phyloP scores from a whole-genome alignment of 2,329 filamentous ascomycete species.

The Achaetomium macrosporum region DNA sequence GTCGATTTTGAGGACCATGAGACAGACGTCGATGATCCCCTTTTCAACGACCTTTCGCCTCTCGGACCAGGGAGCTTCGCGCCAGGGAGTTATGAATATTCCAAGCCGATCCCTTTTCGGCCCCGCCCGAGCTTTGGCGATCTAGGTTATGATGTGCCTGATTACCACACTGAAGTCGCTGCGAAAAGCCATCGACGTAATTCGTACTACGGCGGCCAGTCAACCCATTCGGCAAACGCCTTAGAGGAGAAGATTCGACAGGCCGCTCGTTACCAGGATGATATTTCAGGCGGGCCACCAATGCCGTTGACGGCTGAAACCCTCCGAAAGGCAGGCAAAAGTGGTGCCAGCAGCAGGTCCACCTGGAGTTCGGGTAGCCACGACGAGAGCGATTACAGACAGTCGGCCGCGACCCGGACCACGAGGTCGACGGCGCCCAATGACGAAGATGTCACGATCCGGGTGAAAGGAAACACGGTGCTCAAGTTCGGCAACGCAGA shows the following conservation, averaged over 20 bases:
- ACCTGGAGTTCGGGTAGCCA: slow-evolving; percentile 55
- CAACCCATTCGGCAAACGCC: slow-evolving; percentile 30
- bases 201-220: slow-evolving; percentile 36
- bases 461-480: slow-evolving; percentile 50
- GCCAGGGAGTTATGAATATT: slow-evolving; percentile 28
- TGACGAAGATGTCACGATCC: slow-evolving; percentile 57
- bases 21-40: slow-evolving; percentile 28
- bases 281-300: slow-evolving; percentile 40
- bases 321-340: slow-evolving; percentile 46
- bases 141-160: slow-evolving; percentile 34
- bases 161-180: slow-evolving; percentile 38
- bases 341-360: slow-evolving; percentile 48
- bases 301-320: slow-evolving; percentile 51
- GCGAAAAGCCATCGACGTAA: slow-evolving; percentile 30
- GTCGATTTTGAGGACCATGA: slow-evolving; percentile 34
- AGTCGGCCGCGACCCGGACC: slow-evolving; percentile 56
- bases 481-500: slow-evolving; percentile 52
- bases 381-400: slow-evolving; percentile 58
- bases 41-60: slow-evolving; percentile 37
- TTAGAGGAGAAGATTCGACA: slow-evolving; percentile 39
- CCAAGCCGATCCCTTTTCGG: slow-evolving; percentile 28
- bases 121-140: slow-evolving; percentile 33
- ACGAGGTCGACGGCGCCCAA: slow-evolving; percentile 44
- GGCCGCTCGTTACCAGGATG: slow-evolving; percentile 48
- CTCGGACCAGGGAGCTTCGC: slow-evolving; percentile 22